Base-by-base conservation (phyloP, 495 filamentous ascomycete genomes). In the Penicillium samsonianum region DNA sequence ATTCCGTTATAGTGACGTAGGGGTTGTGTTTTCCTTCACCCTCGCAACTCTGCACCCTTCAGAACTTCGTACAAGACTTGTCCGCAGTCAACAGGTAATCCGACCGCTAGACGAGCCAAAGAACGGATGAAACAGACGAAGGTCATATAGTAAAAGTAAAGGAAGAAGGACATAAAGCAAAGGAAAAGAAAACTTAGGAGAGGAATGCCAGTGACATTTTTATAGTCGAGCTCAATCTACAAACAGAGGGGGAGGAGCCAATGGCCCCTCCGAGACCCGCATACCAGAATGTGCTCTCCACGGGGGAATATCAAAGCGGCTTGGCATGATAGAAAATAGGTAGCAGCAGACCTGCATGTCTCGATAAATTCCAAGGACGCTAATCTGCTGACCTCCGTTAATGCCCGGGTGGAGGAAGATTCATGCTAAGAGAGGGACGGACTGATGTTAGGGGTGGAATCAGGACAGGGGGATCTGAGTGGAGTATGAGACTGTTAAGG, bases 121-220 rank as follows among this genome's bases (percentile, higher is more conserved):
- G n/a, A n/a, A n/a, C n/a, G n/a, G n/a, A n/a, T n/a, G n/a, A n/a
- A n/a, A n/a, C n/a, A n/a, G n/a, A n/a, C n/a, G n/a, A n/a, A n/a
- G n/a, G n/a, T n/a, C n/a, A n/a, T n/a, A n/a, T n/a, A n/a, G n/a
- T n/a, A n/a, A n/a, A n/a, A n/a, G n/a, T n/a, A n/a, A n/a, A n/a
- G n/a, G n/a, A n/a, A n/a, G n/a, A n/a, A n/a, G n/a, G n/a, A n/a
- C n/a, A n/a, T n/a, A n/a, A n/a, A n/a, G n/a, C n/a, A n/a, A n/a
- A n/a, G n/a, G n/a, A n/a, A n/a, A n/a, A n/a, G n/a, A n/a, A n/a
- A n/a, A n/a, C n/a, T n/a, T n/a, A n/a, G 61, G 4, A 26, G 28
- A 55, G 43, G 73, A 72, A 76, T 74, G 64, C 50, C 60, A 67
- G 60, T 55, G 57, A 65, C 61, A 64, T 62, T 72, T 72, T 67